Percentiles rank a stretch among this genome's conserved stretches.
These are phyloP conservation scores for Lentithecium fluviatile DNA, from an alignment of 495 filamentous ascomycete species.

Conservation along the genomic window DNA sequence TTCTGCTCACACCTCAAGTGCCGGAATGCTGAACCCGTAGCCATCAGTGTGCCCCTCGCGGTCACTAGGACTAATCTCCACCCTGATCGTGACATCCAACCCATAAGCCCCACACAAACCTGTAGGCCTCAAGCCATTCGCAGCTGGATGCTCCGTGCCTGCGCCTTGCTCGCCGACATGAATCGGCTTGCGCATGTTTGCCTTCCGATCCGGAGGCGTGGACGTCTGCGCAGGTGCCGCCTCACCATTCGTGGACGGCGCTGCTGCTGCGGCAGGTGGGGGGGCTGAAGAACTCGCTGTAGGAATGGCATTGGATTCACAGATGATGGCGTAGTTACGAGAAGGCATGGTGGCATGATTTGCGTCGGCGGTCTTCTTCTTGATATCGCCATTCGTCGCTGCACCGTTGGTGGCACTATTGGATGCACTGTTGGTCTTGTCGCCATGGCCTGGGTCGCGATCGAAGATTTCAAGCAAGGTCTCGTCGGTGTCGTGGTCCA, in stretches of 20 bases:
- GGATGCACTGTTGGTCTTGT: slow-evolving; percentile 12
- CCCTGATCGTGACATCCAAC: slow-evolving; percentile 42
- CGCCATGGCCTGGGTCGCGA: slow-evolving; percentile 68
- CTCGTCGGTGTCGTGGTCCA: slow-evolving; percentile 83
- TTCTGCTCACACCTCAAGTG: slow-evolving; percentile 34
- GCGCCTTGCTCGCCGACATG: slow-evolving; percentile 42
- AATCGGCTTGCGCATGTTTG: slow-evolving; percentile 40
- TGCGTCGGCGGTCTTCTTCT: slow-evolving; percentile 59
- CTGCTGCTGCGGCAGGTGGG: not conserved
- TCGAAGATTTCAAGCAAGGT: slow-evolving; percentile 85
- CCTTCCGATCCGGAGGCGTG: slow-evolving; percentile 16
- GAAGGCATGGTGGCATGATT: slow-evolving; percentile 90
- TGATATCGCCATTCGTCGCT: slow-evolving; percentile 8
- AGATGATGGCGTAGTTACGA: slow-evolving; percentile 82
- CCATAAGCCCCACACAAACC: slow-evolving; percentile 41
- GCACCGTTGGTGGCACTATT: slow-evolving; percentile 6
- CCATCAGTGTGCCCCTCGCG: slow-evolving; percentile 41
- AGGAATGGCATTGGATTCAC: slow-evolving; percentile 51
- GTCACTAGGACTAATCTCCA: slow-evolving; percentile 43
- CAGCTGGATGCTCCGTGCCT: slow-evolving; percentile 43
- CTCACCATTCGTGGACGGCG: not conserved
- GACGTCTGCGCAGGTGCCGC: slow-evolving; percentile 7
- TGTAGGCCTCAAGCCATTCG: slow-evolving; percentile 35
- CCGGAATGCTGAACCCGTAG: slow-evolving; percentile 45
- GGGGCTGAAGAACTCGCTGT: slow-evolving; percentile 21